These are phyloP conservation scores for Spergularia azorica DNA, from an alignment of 179 eudicot species.

Conservation along the genomic window DNA sequence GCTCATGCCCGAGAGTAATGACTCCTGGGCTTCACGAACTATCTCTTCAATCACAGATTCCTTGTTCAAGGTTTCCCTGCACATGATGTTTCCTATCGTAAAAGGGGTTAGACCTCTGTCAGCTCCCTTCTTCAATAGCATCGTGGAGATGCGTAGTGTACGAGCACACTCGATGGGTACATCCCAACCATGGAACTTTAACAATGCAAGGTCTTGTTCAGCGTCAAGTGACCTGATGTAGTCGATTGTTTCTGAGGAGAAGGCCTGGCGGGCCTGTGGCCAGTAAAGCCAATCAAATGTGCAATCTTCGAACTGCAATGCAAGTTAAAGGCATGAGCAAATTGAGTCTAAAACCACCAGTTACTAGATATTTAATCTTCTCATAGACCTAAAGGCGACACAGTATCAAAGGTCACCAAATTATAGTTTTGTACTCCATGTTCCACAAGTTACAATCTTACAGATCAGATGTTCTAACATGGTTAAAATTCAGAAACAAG, in stretches of 20 bases:
- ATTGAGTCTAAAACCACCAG: too few species aligned
- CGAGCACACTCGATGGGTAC: constrained; percentile 66
- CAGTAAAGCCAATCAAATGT: constrained; percentile 93
- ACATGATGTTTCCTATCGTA: constrained; percentile 73
- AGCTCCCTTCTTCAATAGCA: constrained; percentile 84
- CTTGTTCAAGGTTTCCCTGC: constrained; percentile 65
- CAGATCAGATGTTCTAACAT: too few species aligned
- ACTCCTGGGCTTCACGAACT: constrained; percentile 49
- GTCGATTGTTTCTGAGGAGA: constrained; percentile 57
- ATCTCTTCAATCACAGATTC: constrained; percentile 69
- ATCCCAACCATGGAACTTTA: constrained; percentile 73
- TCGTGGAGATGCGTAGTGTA: constrained; percentile 72
- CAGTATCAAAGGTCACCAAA: too few species aligned
- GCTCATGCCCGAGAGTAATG: constrained; percentile 52
- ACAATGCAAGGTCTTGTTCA: constrained; percentile 65
- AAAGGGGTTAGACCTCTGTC: constrained; percentile 66
- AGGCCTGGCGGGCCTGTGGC: constrained; percentile 81
- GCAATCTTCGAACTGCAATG: constrained; percentile 86
- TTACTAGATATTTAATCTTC: too few species aligned
- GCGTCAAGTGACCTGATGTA: constrained; percentile 78
- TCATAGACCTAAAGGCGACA: too few species aligned
- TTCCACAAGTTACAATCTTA: too few species aligned
- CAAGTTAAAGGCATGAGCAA: background rate
- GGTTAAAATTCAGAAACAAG: background rate
- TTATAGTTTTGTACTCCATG: too few species aligned